Percentiles rank a stretch among this genome's conserved stretches.
phyloP scores from a whole-genome alignment of 2,329 filamentous ascomycete species.

The Lachnellula suecica region DNA sequence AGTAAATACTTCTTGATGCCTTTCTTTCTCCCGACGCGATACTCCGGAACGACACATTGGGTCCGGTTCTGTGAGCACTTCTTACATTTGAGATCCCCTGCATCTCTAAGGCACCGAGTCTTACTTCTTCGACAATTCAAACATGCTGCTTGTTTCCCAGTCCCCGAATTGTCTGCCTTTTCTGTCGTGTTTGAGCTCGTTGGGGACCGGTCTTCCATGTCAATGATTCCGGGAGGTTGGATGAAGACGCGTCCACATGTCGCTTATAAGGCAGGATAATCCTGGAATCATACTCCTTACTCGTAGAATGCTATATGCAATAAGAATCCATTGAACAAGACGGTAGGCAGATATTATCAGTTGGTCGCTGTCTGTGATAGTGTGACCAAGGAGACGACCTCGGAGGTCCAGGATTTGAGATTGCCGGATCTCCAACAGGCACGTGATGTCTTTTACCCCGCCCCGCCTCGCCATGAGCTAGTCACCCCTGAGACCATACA shows the following conservation, averaged over 20 bases:
- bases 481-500: too few relatives aligned
- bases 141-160: slow-evolving; percentile 50
- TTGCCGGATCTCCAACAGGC: too few relatives aligned
- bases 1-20: slow-evolving; percentile 68
- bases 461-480: too few relatives aligned
- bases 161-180: slow-evolving; percentile 12
- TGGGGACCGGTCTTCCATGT: slow-evolving; percentile 21
- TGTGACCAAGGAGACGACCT: too few relatives aligned
- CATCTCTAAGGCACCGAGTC: slow-evolving; percentile 62
- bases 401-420: too few relatives aligned
- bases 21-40: slow-evolving; percentile 71
- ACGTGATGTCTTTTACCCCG: too few relatives aligned
- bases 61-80: slow-evolving; percentile 56
- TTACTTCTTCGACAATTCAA: slow-evolving; percentile 66
- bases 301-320: too few relatives aligned
- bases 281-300: too few relatives aligned
- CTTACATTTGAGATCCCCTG: slow-evolving; percentile 54
- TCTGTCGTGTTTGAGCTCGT: slow-evolving; percentile 22
- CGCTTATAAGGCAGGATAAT: too few relatives aligned
- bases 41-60: slow-evolving; percentile 70
- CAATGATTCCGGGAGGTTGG: slow-evolving; percentile 1
- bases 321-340: too few relatives aligned
- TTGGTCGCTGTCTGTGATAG: too few relatives aligned
- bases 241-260: slow-evolving; percentile 1
- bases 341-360: too few relatives aligned